phyloP scores from a whole-genome alignment of 2,329 filamentous ascomycete species.

The Neofusicoccum sp. region DNA sequence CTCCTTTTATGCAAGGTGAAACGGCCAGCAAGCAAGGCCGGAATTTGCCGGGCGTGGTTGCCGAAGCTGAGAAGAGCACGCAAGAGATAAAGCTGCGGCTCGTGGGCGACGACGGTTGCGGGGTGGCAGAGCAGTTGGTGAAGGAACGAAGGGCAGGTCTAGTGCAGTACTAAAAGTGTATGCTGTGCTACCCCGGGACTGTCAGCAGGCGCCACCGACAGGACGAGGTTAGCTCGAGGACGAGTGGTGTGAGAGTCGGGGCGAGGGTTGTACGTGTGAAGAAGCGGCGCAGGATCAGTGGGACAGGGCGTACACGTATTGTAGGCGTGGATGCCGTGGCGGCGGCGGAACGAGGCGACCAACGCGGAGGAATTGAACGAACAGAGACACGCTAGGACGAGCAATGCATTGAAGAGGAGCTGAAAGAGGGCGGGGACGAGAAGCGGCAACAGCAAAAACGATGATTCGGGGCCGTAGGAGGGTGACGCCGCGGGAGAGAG shows the following conservation, averaged over 20 bases:
- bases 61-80: background rate
- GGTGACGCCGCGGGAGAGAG: background rate
- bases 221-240: background rate
- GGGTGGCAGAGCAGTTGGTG: constrained; percentile 3
- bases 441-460: background rate
- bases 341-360: background rate
- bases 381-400: background rate
- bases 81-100: constrained; percentile 2
- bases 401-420: constrained; percentile 1
- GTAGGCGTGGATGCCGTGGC: background rate
- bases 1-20: constrained; percentile 22
- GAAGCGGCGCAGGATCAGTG: background rate
- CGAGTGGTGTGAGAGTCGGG: constrained; percentile 13
- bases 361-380: background rate
- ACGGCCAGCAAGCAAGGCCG: constrained; percentile 5
- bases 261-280: constrained; percentile 8
- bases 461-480: background rate
- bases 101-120: background rate
- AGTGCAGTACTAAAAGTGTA: background rate
- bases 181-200: constrained; percentile 12
- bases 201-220: constrained; percentile 5
- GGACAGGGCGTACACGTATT: constrained; percentile 5
- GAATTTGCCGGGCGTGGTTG: background rate
- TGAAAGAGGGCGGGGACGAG: background rate
- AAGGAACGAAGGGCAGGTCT: background rate